Base-by-base conservation (phyloP, 345 rosid species). In the Dipteronia sinensis region DNA sequence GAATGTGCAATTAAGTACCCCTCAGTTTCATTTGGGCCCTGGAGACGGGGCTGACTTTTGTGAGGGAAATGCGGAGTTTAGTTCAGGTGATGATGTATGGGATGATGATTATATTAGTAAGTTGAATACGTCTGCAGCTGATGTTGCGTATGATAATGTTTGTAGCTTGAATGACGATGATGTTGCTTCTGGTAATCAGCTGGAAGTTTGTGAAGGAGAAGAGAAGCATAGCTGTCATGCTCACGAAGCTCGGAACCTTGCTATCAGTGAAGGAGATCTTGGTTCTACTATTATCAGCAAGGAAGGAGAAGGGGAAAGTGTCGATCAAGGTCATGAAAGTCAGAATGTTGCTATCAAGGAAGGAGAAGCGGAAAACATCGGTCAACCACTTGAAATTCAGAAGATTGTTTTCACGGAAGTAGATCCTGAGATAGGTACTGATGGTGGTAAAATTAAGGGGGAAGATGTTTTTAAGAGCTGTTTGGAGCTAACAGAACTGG, bases 1-100 rank as follows among this genome's bases (percentile, higher is more conserved):
- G 80, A 78, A 85, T 86, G 80, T 90, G 77, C 87, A 87, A 78
- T 78, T 89, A 65, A 80, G 82, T 68, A 91, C 89, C 38, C 94
- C 97, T 78, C 95, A 86, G 77, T 89, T 93, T 81, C 97, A 91
- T 88, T 81, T 94, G n/a, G 97, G 95, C 16, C 94, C 90, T 3
- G 94, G 89, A 44, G 90, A 93, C 65, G 94, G 83, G 3, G 72
- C 94, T n/a, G 94, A 85, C 17, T 89, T 88, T 72, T 87, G 90
- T 80, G 90, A 87, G 76, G 92, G 83, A 59, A 88, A 76, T 69
- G 87, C 83, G 22, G 97, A 90, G 70, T 89, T 89, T 82, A 84
- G 81, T 77, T 78, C 89, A 51, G 89, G 85, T 63, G 92, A 85
- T 76, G 81, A 87, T 82, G 77, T 71, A 0, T 89, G 89, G 93